These are phyloP conservation scores for Tardiomyces depauwii DNA, from an alignment of 1,139 yeast species.

Conservation along the genomic window DNA sequence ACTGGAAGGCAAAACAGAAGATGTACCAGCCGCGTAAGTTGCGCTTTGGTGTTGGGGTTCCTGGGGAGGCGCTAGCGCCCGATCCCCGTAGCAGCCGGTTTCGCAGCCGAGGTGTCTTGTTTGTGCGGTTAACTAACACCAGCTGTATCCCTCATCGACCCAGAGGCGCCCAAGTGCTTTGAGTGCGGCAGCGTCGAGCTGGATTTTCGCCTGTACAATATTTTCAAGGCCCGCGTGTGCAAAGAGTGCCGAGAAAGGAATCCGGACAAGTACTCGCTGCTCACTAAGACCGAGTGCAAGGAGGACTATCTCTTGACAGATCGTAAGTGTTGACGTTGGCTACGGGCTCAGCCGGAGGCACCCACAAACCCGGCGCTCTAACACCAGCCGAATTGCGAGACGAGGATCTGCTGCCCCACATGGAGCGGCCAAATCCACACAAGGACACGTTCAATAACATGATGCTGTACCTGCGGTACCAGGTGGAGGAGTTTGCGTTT, in stretches of 20 bases:
- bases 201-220: constrained; percentile 58
- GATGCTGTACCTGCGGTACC: constrained; percentile 84
- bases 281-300: constrained; percentile 91
- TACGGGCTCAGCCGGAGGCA: too few species aligned
- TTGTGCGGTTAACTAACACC: neutral
- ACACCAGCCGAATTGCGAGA: constrained; percentile 60
- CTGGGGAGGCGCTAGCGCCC: too few species aligned
- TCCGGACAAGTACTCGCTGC: constrained; percentile 81
- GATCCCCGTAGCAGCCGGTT: too few species aligned
- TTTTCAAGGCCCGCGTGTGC: constrained; percentile 70
- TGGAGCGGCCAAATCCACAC: constrained; percentile 93
- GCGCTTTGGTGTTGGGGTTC: neutral
- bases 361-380: too few species aligned
- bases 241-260: constrained; percentile 54
- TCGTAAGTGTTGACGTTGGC: constrained; percentile 25
- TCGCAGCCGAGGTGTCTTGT: too few species aligned
- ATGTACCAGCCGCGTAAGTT: constrained; percentile 4
- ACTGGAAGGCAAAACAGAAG: constrained; percentile 61
- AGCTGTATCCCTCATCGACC: constrained; percentile 32
- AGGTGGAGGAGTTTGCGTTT: constrained; percentile 85
- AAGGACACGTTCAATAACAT: constrained; percentile 77
- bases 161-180: constrained; percentile 61
- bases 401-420: constrained; percentile 49
- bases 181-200: constrained; percentile 72
- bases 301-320: constrained; percentile 90